Percentiles rank a stretch among this genome's conserved stretches.
Conservation (phyloP, 768 basidiomycete genomes). For the Tricholoma sp. region DNA sequence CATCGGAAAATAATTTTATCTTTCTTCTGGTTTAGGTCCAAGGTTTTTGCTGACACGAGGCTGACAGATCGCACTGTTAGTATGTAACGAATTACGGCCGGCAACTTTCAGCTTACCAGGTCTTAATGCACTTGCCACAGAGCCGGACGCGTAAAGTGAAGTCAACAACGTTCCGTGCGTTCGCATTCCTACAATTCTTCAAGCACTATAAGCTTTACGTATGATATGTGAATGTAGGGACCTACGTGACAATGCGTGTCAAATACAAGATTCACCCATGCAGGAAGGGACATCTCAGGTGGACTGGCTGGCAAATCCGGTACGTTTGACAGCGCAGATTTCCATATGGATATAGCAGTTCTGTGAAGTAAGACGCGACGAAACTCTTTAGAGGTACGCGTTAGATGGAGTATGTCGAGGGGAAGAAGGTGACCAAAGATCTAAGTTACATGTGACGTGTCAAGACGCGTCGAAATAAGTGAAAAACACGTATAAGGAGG, state of each 20-base stretch:
- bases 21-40: constrained; percentile 9
- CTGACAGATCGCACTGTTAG: constrained; percentile 1
- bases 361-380: constrained; percentile 21
- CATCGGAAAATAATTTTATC: constrained; percentile 17
- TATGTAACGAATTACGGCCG: neutral
- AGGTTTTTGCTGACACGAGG: constrained; percentile 7
- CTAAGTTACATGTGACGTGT: neutral
- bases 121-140: constrained; percentile 21
- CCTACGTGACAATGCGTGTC: constrained; percentile 26
- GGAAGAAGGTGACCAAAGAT: constrained; percentile 22
- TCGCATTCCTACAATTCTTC: constrained; percentile 17
- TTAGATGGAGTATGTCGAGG: constrained; percentile 25
- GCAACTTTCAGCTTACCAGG: constrained; percentile 6
- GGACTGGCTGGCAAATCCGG: constrained; percentile 22
- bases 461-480: neutral
- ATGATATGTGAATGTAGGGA: neutral
- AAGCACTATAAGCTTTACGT: neutral
- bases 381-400: constrained; percentile 25
- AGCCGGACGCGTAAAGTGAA: constrained; percentile 22
- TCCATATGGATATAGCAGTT: constrained; percentile 20
- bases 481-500: neutral
- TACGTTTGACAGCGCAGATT: constrained; percentile 16
- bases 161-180: constrained; percentile 15
- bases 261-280: constrained; percentile 24
- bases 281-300: constrained; percentile 19